Conservation (phyloP, 2,329 filamentous ascomycete genomes). For the Polychaeton citri region DNA sequence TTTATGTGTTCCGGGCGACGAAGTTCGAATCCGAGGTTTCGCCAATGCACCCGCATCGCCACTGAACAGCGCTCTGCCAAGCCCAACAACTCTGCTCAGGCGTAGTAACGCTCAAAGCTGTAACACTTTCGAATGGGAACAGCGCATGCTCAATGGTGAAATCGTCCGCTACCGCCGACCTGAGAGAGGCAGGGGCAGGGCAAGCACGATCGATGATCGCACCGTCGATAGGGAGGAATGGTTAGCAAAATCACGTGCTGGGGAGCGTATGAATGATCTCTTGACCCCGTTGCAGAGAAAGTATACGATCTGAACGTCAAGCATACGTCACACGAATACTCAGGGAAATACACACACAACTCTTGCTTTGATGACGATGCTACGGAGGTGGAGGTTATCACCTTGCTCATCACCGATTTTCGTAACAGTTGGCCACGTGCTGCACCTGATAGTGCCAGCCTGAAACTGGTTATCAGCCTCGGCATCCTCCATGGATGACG, state of each 20-base stretch:
- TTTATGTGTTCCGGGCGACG: background rate
- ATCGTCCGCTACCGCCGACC: constrained; percentile 9
- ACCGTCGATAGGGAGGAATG: background rate
- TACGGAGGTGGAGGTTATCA: constrained; percentile 45
- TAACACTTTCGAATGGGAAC: constrained; percentile 3
- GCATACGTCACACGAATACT: background rate
- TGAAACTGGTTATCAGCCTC: constrained; percentile 42
- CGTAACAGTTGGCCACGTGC: constrained; percentile 50
- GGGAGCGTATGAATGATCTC: background rate
- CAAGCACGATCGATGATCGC: background rate
- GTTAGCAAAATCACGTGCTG: background rate
- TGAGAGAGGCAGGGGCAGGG: background rate
- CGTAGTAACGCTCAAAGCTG: constrained; percentile 6
- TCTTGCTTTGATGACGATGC: constrained; percentile 53
- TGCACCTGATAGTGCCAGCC: constrained; percentile 44
- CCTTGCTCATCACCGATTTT: constrained; percentile 55
- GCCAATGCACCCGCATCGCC: constrained; percentile 2
- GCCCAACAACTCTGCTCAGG: constrained; percentile 7
- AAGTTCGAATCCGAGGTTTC: constrained; percentile 7
- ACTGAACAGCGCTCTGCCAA: constrained; percentile 5
- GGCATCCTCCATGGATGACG: constrained; percentile 51
- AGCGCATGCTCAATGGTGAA: constrained; percentile 8
- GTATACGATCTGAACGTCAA: background rate
- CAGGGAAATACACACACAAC: constrained; percentile 43
- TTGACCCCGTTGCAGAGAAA: background rate